These are phyloP conservation scores for Physocladia obscura DNA, from an alignment of 192 early-diverging fungal genomes.

Conservation along the genomic window DNA sequence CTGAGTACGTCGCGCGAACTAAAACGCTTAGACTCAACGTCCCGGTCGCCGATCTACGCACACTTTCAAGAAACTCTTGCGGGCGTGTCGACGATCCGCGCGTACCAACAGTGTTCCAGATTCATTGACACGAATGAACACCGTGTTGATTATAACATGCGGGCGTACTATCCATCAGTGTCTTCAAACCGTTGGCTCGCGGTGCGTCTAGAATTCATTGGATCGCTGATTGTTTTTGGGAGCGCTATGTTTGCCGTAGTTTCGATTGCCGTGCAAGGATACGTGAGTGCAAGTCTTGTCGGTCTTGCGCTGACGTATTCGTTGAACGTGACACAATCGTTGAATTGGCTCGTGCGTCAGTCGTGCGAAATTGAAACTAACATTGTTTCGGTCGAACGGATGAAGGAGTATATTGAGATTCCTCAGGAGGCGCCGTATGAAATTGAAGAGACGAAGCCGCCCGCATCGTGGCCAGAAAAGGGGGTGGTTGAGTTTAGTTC, in stretches of 20 bases:
- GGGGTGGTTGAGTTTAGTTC: constrained; percentile 74
- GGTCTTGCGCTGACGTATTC: constrained; percentile 68
- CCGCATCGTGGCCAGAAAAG: constrained; percentile 67
- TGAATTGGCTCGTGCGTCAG: constrained; percentile 86
- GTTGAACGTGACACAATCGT: constrained; percentile 70
- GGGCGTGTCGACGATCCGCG: constrained; percentile 57
- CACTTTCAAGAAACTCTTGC: constrained; percentile 61
- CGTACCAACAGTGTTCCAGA: constrained; percentile 54
- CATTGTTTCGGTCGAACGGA: constrained; percentile 47
- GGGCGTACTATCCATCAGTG: constrained; percentile 75
- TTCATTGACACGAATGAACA: constrained; percentile 71
- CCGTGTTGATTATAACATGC: constrained; percentile 75
- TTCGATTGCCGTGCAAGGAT: constrained; percentile 56
- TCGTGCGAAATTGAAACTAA: constrained; percentile 82
- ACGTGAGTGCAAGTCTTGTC: constrained; percentile 42
- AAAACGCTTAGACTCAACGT: constrained; percentile 58
- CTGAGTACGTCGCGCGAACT: constrained; percentile 56
- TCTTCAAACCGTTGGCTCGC: constrained; percentile 59
- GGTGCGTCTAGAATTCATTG: constrained; percentile 77
- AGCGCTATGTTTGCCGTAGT: constrained; percentile 72
- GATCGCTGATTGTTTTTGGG: constrained; percentile 76
- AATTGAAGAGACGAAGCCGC: constrained; percentile 36
- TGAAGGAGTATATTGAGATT: constrained; percentile 80
- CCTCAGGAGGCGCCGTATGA: constrained; percentile 74
- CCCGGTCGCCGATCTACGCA: constrained; percentile 55